Percentiles rank a stretch among this genome's conserved stretches.
phyloP scores from a whole-genome alignment of 140 eudicot species.

The Erigeron philadelphicus region DNA sequence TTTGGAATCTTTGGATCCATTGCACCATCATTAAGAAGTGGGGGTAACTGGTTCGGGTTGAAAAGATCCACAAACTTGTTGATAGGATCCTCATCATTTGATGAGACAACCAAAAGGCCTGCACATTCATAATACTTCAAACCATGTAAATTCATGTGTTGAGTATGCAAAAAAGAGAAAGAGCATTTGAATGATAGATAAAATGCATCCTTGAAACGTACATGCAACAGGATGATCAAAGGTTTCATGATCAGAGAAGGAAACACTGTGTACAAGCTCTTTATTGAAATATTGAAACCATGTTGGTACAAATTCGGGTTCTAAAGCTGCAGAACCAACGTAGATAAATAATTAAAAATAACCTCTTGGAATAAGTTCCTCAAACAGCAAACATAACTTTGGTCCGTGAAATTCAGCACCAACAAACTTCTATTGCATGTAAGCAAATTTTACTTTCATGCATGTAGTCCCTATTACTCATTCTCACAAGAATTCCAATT shows the following conservation, averaged over 20 bases:
- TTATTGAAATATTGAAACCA: slow-evolving; percentile 79
- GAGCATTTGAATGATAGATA: neutral
- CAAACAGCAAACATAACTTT: neutral
- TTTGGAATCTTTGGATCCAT: slow-evolving; percentile 94
- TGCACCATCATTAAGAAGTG: slow-evolving; percentile 75
- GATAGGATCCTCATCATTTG: slow-evolving; percentile 79
- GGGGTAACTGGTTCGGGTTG: slow-evolving; percentile 69
- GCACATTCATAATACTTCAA: slow-evolving; percentile 21
- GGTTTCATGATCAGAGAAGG: slow-evolving; percentile 95
- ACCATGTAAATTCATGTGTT: neutral
- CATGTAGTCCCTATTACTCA: slow-evolving; percentile 1
- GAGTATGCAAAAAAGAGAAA: neutral
- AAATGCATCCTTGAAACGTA: slow-evolving; percentile 33
- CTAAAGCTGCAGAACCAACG: slow-evolving; percentile 50
- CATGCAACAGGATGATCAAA: slow-evolving; percentile 98
- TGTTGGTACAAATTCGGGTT: slow-evolving; percentile 59
- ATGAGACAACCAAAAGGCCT: slow-evolving; percentile 95
- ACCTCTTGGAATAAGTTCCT: slow-evolving; percentile 11
- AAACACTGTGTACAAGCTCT: slow-evolving; percentile 70
- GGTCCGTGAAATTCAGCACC: slow-evolving; percentile 16
- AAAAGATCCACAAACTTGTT: slow-evolving; percentile 81
- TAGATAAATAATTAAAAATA: slow-evolving; percentile 4
- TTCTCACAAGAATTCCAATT: neutral
- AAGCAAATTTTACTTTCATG: slow-evolving; percentile 15
- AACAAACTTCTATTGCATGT: slow-evolving; percentile 4